Conservation (phyloP, 805 yeast species). For the Wickerhamiella qilinensis region DNA sequence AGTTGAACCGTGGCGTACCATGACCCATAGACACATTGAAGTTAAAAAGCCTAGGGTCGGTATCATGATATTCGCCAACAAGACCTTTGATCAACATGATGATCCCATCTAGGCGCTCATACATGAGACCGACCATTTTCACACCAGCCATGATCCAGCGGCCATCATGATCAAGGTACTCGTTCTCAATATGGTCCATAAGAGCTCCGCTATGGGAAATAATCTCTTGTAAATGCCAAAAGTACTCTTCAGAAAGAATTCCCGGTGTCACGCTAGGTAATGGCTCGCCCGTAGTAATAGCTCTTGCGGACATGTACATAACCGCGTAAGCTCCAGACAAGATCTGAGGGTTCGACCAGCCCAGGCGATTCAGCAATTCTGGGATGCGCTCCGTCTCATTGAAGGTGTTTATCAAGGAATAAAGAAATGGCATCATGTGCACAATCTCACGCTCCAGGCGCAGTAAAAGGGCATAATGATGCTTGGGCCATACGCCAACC, state of each 20-base stretch:
- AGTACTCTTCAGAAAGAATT: slow-evolving; percentile 3
- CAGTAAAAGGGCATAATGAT: slow-evolving; percentile 18
- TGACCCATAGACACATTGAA: no score
- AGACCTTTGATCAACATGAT: slow-evolving; percentile 19
- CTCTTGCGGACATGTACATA: slow-evolving; percentile 3
- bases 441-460: slow-evolving; percentile 15
- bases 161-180: slow-evolving; percentile 13
- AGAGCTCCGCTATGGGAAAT: neutral
- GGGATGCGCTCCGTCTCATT: slow-evolving; percentile 7
- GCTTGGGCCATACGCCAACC: slow-evolving; percentile 21
- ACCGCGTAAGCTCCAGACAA: slow-evolving; percentile 1
- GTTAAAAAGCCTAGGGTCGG: slow-evolving; percentile 2
- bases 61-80: slow-evolving; percentile 22
- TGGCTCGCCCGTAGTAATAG: slow-evolving; percentile 3
- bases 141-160: slow-evolving; percentile 9
- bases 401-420: slow-evolving; percentile 17
- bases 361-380: slow-evolving; percentile 3
- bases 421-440: slow-evolving; percentile 15
- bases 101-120: slow-evolving; percentile 20
- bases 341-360: slow-evolving; percentile 7
- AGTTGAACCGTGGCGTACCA: no score
- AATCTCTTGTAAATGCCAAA: neutral
- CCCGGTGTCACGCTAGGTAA: slow-evolving; percentile 5
- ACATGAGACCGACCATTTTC: slow-evolving; percentile 17
- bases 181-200: neutral